phyloP scores from a whole-genome alignment of 345 rosid species.

The Rhodamnia rubescens region DNA sequence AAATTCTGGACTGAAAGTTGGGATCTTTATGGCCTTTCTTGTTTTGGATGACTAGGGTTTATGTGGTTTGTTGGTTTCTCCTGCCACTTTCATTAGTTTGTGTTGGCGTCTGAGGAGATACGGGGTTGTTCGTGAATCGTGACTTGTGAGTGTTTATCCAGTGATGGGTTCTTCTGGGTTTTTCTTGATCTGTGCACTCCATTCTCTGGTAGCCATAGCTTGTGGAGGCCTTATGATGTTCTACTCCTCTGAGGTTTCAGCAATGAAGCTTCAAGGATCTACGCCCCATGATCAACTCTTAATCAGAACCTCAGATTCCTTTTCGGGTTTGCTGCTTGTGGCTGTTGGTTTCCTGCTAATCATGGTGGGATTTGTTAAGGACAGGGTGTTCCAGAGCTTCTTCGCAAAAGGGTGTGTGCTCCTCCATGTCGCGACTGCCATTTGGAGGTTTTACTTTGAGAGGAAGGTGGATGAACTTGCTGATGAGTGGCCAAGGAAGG shows the following conservation, averaged over 20 bases:
- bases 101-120: neutral
- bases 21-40: neutral
- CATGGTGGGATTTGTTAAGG: conserved; percentile 83
- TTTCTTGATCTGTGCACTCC: conserved; percentile 49
- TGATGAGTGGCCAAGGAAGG: conserved; percentile 54
- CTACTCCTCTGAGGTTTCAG: conserved; percentile 49
- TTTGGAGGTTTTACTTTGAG: conserved; percentile 72
- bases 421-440: conserved; percentile 56
- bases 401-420: conserved; percentile 74
- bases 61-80: neutral
- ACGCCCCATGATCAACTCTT: conserved; percentile 85
- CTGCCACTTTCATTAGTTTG: neutral
- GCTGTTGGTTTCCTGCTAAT: conserved; percentile 58
- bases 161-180: conserved; percentile 30
- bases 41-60: neutral
- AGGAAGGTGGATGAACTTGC: conserved; percentile 64
- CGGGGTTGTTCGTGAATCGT: neutral
- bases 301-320: conserved; percentile 76
- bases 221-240: conserved; percentile 79
- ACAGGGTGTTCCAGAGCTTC: conserved; percentile 65
- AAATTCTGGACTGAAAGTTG: neutral
- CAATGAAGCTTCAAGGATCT: conserved; percentile 73
- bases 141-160: neutral
- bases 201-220: conserved; percentile 62
- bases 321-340: conserved; percentile 83